Conservation (phyloP, 768 basidiomycete species). For the Lyophyllum decastes region DNA sequence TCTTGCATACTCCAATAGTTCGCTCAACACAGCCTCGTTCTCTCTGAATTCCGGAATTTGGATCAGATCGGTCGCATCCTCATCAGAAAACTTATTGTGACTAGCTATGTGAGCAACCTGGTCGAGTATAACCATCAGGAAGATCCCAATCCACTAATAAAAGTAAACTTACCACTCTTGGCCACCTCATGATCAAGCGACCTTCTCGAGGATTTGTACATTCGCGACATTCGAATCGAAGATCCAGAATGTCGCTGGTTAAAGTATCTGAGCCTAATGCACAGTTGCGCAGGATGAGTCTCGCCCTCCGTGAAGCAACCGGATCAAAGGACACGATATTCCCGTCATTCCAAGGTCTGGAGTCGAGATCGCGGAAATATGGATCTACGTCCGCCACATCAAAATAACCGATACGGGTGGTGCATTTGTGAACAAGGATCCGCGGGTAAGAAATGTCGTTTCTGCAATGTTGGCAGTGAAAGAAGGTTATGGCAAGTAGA, state of each 20-base stretch:
- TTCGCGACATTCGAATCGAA: conserved; percentile 11
- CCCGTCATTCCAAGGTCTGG: conserved; percentile 7
- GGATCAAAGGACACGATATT: conserved; percentile 6
- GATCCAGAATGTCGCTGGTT: background rate
- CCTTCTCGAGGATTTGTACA: conserved; percentile 10
- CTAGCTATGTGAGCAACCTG: background rate
- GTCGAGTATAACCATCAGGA: background rate
- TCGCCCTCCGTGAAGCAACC: background rate
- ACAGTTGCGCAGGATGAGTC: conserved; percentile 5
- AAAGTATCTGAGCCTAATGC: background rate
- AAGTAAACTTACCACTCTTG: conserved; percentile 4
- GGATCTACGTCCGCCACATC: background rate
- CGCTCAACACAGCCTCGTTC: background rate
- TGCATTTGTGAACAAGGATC: conserved; percentile 14
- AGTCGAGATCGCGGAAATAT: conserved; percentile 2
- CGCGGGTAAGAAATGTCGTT: conserved; percentile 8
- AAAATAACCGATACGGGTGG: background rate
- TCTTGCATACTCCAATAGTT: conserved; percentile 3
- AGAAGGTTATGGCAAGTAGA: conserved; percentile 9
- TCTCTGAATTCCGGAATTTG: background rate
- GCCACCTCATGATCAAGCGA: conserved; percentile 18
- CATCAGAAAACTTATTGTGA: background rate
- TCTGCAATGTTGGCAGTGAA: background rate
- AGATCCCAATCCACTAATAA: background rate
- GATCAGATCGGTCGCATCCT: background rate